Evolutionary conservation across 345 rosid genomes (phyloP).

Genomic region (Aquilaria yunnanensis): DNA sequence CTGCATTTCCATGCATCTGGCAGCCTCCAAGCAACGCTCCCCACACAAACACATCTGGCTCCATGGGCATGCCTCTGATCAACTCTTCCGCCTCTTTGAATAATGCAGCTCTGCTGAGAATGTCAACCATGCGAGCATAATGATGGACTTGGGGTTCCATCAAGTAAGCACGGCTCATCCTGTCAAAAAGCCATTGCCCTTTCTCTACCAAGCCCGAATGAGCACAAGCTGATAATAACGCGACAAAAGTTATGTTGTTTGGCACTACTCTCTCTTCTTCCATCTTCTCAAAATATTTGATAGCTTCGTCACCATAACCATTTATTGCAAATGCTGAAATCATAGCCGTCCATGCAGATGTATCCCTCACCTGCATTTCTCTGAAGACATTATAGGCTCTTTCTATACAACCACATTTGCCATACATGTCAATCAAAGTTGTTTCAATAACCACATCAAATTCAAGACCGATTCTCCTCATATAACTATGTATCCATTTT

Average conservation of each 20-base stretch:
- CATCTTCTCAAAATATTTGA: slow-evolving; percentile 40
- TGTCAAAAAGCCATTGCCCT: slow-evolving; percentile 42
- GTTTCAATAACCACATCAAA: slow-evolving; percentile 48
- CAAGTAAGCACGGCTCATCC: slow-evolving; percentile 33
- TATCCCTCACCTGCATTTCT: slow-evolving; percentile 42
- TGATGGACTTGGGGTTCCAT: slow-evolving; percentile 44
- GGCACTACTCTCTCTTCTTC: slow-evolving; percentile 34
- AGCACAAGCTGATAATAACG: slow-evolving; percentile 54
- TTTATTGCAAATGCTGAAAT: slow-evolving; percentile 51
- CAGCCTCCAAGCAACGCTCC: slow-evolving; percentile 66
- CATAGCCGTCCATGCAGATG: slow-evolving; percentile 58
- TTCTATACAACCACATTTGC: slow-evolving; percentile 49
- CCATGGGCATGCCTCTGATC: slow-evolving; percentile 42
- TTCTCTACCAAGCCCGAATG: slow-evolving; percentile 49
- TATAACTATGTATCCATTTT: slow-evolving; percentile 39
- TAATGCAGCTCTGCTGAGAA: slow-evolving; percentile 44
- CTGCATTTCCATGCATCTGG: slow-evolving; percentile 43
- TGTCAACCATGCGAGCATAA: slow-evolving; percentile 53
- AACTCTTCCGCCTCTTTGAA: slow-evolving; percentile 48
- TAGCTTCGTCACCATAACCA: slow-evolving; percentile 44
- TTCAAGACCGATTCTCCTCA: slow-evolving; percentile 37
- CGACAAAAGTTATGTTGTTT: slow-evolving; percentile 54
- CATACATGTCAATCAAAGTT: slow-evolving; percentile 61
- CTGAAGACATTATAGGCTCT: slow-evolving; percentile 39
- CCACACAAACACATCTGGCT: slow-evolving; percentile 53